Conservation (phyloP, 176 grass and related monocot genomes). For the Triticum dicoccoides region DNA sequence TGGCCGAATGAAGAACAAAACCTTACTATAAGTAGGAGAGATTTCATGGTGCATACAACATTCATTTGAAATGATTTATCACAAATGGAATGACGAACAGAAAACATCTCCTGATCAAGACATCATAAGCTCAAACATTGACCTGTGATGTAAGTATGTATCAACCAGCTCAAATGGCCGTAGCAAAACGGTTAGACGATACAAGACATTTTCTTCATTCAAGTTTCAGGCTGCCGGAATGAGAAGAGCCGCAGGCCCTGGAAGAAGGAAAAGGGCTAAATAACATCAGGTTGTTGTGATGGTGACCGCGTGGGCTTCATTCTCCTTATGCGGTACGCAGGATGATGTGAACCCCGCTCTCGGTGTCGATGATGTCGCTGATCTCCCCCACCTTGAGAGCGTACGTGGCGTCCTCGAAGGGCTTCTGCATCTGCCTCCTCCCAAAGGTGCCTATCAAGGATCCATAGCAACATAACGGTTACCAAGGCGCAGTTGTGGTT, state of each 20-base stretch:
- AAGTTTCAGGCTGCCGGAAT: not conserved
- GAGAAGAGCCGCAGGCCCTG: not conserved
- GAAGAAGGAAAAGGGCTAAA: not conserved
- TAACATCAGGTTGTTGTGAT: not conserved
- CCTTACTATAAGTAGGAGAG: no score
- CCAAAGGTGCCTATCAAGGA: conserved; percentile 66
- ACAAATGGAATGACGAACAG: not conserved
- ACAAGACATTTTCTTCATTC: not conserved
- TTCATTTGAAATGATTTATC: not conserved
- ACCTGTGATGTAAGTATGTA: not conserved
- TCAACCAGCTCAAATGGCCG: not conserved
- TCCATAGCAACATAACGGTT: not conserved
- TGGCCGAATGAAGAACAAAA: no score
- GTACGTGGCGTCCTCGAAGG: conserved; percentile 78
- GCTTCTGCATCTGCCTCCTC: conserved; percentile 92
- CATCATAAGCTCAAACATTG: not conserved
- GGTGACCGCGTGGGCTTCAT: not conserved
- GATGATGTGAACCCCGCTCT: conserved; percentile 90
- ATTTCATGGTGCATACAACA: not conserved
- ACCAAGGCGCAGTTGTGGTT: not conserved
- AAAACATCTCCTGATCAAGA: not conserved
- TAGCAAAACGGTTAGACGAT: not conserved
- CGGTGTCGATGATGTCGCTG: conserved; percentile 81
- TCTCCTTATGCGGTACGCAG: conserved; percentile 59
- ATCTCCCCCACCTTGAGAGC: conserved; percentile 70